Evolutionary conservation across 306 rosid genomes (phyloP).

Genomic region (Pyrus bretschneideri): DNA sequence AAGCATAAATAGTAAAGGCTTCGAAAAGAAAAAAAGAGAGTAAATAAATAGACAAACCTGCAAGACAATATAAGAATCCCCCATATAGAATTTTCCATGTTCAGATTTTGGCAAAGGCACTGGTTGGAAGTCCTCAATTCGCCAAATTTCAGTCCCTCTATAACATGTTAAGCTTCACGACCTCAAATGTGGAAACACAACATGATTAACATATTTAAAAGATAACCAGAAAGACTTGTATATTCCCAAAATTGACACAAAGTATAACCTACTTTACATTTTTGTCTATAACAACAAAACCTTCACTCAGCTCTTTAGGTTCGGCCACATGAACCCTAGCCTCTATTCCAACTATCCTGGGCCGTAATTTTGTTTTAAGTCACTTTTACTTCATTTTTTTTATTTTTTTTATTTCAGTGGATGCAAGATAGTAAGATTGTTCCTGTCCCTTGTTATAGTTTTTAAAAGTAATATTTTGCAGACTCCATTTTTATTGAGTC

Average conservation of each 20-base stretch:
- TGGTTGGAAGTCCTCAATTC: constrained; percentile 95
- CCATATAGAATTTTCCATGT: constrained; percentile 91
- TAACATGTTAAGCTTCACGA: constrained; percentile 55
- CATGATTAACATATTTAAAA: constrained; percentile 7
- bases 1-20: not conserved
- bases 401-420: not conserved
- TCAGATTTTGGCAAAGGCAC: constrained; percentile 87
- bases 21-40: not conserved
- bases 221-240: not conserved
- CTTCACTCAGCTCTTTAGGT: too few relatives aligned
- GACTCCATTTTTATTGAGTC: constrained; percentile 16
- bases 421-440: not conserved
- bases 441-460: not conserved
- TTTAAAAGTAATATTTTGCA: not conserved
- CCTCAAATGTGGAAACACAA: constrained; percentile 14
- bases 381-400: not conserved
- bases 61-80: constrained; percentile 84
- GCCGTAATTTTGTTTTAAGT: not conserved
- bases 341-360: not conserved
- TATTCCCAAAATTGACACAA: constrained; percentile 13
- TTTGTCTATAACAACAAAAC: not conserved
- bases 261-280: not conserved
- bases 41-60: constrained; percentile 50
- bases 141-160: constrained; percentile 98
- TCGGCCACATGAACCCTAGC: not conserved